Conservation (phyloP, 2,329 filamentous ascomycete species). For the Cladorrhinum sp. region DNA sequence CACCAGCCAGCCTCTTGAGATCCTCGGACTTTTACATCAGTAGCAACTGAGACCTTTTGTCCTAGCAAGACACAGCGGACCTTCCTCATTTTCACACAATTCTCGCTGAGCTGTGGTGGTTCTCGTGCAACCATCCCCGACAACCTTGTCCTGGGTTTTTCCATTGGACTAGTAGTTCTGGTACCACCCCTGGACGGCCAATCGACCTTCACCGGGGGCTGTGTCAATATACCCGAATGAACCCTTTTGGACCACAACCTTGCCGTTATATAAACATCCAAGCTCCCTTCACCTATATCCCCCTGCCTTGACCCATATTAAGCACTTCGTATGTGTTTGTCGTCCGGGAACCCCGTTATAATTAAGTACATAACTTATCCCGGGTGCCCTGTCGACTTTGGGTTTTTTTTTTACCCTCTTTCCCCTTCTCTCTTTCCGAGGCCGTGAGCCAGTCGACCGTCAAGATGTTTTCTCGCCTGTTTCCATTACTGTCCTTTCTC, state of each 20-base stretch:
- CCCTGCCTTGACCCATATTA: not conserved
- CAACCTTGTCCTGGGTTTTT: not conserved
- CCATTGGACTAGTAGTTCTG: not conserved
- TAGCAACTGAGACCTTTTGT: constrained; percentile 2
- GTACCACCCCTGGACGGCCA: not conserved
- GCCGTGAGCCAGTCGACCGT: constrained; percentile 8
- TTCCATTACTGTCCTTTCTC: constrained; percentile 37
- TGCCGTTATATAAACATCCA: constrained; percentile 8
- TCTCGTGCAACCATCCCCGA: not conserved
- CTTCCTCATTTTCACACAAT: not conserved
- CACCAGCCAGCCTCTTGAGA: too few relatives aligned
- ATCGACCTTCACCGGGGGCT: constrained; percentile 1
- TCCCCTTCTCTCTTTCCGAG: not conserved
- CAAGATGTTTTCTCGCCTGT: constrained; percentile 27
- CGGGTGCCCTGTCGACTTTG: not conserved
- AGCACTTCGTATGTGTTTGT: not conserved
- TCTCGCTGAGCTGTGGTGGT: not conserved
- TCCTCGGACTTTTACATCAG: not conserved
- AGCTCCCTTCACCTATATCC: not conserved
- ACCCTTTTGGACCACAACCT: not conserved
- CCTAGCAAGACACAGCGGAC: not conserved
- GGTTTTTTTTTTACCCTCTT: not conserved
- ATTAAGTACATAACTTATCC: not conserved
- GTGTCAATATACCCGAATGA: constrained; percentile 9
- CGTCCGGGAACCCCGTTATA: not conserved